A percentile compares a stretch with the other conserved stretches of the same genome.
These are phyloP conservation scores for Hygrophoropsis aurantiaca DNA, from an alignment of 768 basidiomycete species.

Conservation along the genomic window DNA sequence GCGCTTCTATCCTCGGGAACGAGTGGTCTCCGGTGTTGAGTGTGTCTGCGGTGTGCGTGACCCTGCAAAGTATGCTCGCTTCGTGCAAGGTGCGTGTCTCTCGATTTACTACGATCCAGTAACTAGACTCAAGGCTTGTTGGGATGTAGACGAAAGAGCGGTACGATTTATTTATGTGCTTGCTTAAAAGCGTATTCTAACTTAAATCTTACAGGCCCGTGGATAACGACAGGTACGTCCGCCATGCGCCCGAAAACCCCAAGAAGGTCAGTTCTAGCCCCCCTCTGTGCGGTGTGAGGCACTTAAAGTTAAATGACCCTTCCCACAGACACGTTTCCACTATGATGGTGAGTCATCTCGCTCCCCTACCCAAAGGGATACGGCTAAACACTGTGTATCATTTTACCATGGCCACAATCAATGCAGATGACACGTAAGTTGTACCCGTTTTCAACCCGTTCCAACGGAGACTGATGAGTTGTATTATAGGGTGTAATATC, in stretches of 20 bases:
- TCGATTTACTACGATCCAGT: not conserved
- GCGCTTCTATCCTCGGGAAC: slow-evolving; percentile 84
- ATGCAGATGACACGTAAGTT: slow-evolving; percentile 62
- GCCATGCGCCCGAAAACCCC: slow-evolving; percentile 76
- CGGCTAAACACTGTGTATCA: slow-evolving; percentile 15
- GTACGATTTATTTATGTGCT: slow-evolving; percentile 37
- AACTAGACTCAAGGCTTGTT: not conserved
- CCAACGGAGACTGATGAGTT: not conserved
- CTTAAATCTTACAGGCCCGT: slow-evolving; percentile 51
- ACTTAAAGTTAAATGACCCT: slow-evolving; percentile 13
- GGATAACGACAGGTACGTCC: slow-evolving; percentile 84
- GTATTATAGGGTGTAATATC: slow-evolving; percentile 36
- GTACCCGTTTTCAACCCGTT: not conserved
- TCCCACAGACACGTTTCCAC: slow-evolving; percentile 68
- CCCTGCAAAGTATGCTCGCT: slow-evolving; percentile 89
- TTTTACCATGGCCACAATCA: not conserved
- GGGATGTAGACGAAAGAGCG: slow-evolving; percentile 54
- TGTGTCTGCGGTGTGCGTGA: slow-evolving; percentile 78
- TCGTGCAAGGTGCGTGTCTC: slow-evolving; percentile 73
- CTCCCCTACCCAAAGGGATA: slow-evolving; percentile 16
- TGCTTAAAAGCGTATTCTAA: slow-evolving; percentile 8
- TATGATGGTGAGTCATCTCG: slow-evolving; percentile 62
- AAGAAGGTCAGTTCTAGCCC: slow-evolving; percentile 62
- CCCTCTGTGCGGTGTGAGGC: not conserved
- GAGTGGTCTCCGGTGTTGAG: slow-evolving; percentile 92